Evolutionary conservation across 345 rosid species (phyloP).

Genomic region (Aethionema arabicum): DNA sequence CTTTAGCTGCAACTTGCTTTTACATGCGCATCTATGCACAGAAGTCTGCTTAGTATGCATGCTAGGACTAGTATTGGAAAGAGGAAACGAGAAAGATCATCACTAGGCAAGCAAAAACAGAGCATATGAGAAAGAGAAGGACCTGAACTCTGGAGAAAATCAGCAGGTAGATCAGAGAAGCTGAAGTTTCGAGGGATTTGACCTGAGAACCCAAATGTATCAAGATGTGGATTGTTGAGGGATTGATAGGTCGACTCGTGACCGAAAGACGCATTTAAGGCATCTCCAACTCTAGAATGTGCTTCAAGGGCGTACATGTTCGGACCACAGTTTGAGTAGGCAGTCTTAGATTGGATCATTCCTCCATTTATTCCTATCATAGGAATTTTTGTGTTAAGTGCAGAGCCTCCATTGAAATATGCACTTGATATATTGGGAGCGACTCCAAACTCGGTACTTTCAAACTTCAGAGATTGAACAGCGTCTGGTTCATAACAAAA

Average conservation of each 20-base stretch:
- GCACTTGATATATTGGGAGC: constrained; percentile 45
- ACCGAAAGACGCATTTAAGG: constrained; percentile 67
- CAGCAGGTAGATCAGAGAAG: constrained; percentile 81
- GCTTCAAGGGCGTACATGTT: constrained; percentile 63
- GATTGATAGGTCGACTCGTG: constrained; percentile 70
- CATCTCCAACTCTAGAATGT: constrained; percentile 58
- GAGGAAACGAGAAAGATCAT: not conserved
- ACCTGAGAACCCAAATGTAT: constrained; percentile 67
- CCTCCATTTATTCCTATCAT: constrained; percentile 67
- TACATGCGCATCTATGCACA: not conserved
- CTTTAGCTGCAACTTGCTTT: too few species aligned
- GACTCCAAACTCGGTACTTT: constrained; percentile 48
- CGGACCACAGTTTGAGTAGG: constrained; percentile 54
- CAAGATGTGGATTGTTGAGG: constrained; percentile 59
- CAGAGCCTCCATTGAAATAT: constrained; percentile 58
- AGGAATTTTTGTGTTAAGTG: constrained; percentile 58
- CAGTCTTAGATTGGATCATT: constrained; percentile 65
- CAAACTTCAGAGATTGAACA: constrained; percentile 47
- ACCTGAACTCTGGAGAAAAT: constrained; percentile 87
- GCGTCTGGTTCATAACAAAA: constrained; percentile 53
- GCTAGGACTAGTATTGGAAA: not conserved
- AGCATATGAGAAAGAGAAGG: constrained; percentile 21
- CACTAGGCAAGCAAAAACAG: not conserved
- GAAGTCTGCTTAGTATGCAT: constrained; percentile 4
- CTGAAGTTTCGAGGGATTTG: constrained; percentile 81